Base-by-base conservation (phyloP, 352 stramenopile species). In the Phytophthora podocarpi region DNA sequence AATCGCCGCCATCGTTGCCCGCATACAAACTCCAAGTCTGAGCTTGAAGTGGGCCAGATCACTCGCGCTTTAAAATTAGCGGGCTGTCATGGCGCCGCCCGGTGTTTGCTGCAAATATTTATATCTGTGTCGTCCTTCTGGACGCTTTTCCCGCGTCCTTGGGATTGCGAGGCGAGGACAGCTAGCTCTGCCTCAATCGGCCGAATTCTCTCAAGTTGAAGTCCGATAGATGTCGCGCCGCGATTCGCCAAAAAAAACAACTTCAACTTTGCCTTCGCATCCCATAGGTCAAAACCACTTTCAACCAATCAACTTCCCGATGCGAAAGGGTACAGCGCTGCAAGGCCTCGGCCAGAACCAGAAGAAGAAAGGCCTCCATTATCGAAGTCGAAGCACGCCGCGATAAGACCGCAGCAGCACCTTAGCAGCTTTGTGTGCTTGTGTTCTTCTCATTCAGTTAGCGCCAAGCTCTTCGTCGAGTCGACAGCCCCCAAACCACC, bases 181-280 rank as follows among this genome's bases (percentile, higher is more conserved):
- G n/a, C n/a, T n/a, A n/a, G 11, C 24, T 48, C 32, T 58, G 23
- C 13, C 32, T 15, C 40, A 32, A 15, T 32, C 31, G n/a, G n/a
- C n/a, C 32, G 28, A 47, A 37, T 48, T 51, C 40, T 55, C 41
- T 45, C 57, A 72, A 72, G 64, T 72, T 72, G 64, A 72, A 72
- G 64, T 72, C 46, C 15, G 20, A n/a, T 18, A 16, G 28, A 11
- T 20, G 1, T 12, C 11, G 1, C 0, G 1, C 10, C 34, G 3
- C 36, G 9, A 74, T 84, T 78, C 60, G 71, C 41, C 10, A 23
- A 63, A 75, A 84, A 72, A 2, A 5, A 1, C 39, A 76, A 73
- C 68, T 66, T 62, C 66, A 72, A 67, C 46, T 55, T 63, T 15
- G 12, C n/a, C n/a, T n/a, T n/a, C n/a, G n/a, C n/a, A 18, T 20